phyloP scores from a whole-genome alignment of 257 asterid genomes.

The Cordia subcordata region DNA sequence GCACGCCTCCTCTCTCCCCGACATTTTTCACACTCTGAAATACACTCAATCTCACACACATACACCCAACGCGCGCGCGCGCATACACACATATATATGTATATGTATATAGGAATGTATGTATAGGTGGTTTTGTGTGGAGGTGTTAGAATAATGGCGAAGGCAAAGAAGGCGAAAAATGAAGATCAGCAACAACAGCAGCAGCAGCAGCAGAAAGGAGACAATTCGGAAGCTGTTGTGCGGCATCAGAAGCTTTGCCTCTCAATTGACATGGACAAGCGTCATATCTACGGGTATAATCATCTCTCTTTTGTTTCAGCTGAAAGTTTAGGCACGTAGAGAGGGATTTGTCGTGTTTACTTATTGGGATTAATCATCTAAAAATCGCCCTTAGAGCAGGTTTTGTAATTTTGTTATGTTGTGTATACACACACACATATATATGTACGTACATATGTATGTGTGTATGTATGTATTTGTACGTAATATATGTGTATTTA shows the following conservation, averaged over 20 bases:
- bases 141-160: constrained; percentile 51
- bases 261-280: constrained; percentile 85
- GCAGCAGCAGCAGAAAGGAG: constrained; percentile 52
- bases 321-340: too few species aligned
- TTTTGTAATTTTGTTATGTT: too few species aligned
- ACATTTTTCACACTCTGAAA: not conserved
- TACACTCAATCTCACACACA: not conserved
- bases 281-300: constrained; percentile 74
- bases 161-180: constrained; percentile 70
- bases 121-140: not conserved
- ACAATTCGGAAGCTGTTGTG: constrained; percentile 81
- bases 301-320: not conserved
- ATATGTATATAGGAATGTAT: too few species aligned
- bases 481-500: too few species aligned
- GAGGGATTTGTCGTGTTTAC: not conserved
- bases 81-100: not conserved
- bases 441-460: too few species aligned
- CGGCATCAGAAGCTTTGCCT: constrained; percentile 95
- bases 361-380: too few species aligned
- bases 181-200: constrained; percentile 53
- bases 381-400: too few species aligned
- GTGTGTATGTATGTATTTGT: too few species aligned
- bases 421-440: too few species aligned
- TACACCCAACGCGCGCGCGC: not conserved
- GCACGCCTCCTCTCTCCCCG: not conserved